A percentile compares a stretch with the other conserved stretches of the same genome.
phyloP scores from a whole-genome alignment of 192 early-diverging fungal species.

The Cladochytrium replicatum region DNA sequence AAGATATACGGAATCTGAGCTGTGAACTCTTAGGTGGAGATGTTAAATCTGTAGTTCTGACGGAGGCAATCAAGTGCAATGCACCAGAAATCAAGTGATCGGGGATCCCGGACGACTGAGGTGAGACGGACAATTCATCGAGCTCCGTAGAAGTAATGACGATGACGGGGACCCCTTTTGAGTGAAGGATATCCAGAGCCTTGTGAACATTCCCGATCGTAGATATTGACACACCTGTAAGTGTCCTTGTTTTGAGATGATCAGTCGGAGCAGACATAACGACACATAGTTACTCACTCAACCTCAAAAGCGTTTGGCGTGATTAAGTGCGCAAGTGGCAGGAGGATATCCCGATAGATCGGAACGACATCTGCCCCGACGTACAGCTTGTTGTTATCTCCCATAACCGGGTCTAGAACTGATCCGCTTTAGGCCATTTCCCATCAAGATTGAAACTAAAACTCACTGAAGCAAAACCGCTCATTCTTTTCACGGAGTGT shows the following conservation, averaged over 20 bases:
- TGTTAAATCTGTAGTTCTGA: constrained; percentile 12
- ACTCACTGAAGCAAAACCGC: constrained; percentile 41
- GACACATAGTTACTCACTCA: constrained; percentile 36
- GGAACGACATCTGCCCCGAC: constrained; percentile 67
- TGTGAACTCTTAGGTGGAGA: constrained; percentile 14
- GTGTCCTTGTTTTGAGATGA: constrained; percentile 14
- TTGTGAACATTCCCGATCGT: constrained; percentile 39
- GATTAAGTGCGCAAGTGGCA: constrained; percentile 61
- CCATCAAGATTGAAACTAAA: neutral
- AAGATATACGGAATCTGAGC: constrained; percentile 50
- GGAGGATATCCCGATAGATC: constrained; percentile 62
- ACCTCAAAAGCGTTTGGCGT: constrained; percentile 91
- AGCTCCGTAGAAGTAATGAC: constrained; percentile 68
- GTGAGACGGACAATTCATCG: constrained; percentile 16
- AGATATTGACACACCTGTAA: constrained; percentile 46
- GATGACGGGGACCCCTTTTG: constrained; percentile 51
- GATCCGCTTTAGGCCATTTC: neutral
- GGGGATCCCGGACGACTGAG: constrained; percentile 1
- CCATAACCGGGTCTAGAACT: constrained; percentile 81
- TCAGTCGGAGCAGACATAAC: neutral
- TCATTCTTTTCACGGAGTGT: constrained; percentile 42
- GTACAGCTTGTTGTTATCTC: constrained; percentile 77
- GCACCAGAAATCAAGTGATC: no score
- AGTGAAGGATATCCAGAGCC: constrained; percentile 56
- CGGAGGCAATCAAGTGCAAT: constrained; percentile 38